phyloP scores from a whole-genome alignment of 2,329 filamentous ascomycete genomes.

The Calonectria leucothoes region DNA sequence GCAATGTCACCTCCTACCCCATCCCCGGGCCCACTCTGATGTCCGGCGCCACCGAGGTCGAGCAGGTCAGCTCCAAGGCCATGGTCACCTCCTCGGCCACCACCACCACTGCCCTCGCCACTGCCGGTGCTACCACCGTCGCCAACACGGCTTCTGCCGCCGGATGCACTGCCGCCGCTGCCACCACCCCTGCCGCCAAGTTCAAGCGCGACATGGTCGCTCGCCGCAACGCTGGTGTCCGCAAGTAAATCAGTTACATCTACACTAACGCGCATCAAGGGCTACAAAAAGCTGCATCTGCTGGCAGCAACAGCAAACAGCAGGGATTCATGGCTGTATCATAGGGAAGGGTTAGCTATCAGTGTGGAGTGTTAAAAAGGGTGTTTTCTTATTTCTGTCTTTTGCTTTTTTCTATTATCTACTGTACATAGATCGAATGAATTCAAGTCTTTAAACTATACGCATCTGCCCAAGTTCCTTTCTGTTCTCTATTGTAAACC shows the following conservation, averaged over 20 bases:
- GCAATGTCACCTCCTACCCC: conserved; percentile 37
- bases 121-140: conserved; percentile 18
- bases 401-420: neutral
- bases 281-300: neutral
- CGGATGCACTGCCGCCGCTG: conserved; percentile 12
- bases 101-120: conserved; percentile 22
- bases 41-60: conserved; percentile 27
- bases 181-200: conserved; percentile 28
- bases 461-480: no score
- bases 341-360: neutral
- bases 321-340: neutral
- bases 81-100: conserved; percentile 26
- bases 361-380: neutral
- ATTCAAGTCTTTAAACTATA: neutral
- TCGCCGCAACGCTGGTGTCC: conserved; percentile 30
- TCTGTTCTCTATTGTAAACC: neutral
- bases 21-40: conserved; percentile 46
- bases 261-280: no score
- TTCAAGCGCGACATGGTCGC: conserved; percentile 31
- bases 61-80: conserved; percentile 32
- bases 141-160: conserved; percentile 10
- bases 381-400: neutral
- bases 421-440: neutral
- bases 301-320: neutral
- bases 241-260: neutral